Conservation (phyloP, 2,329 filamentous ascomycete species). For the Colletotrichum shisoi region DNA sequence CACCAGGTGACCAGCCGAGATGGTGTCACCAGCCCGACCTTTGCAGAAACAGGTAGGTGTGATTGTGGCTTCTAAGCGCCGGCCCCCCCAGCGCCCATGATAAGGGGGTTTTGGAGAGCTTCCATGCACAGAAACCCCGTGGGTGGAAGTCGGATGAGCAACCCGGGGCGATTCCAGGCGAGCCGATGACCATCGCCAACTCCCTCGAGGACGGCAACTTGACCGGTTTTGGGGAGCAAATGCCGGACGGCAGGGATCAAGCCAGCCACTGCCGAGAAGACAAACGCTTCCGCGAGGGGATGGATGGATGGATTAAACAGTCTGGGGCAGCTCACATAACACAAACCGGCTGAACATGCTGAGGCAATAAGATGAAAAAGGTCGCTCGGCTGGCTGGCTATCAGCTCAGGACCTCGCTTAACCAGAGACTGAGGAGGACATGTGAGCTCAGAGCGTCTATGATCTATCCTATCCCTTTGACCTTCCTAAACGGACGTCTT, state of each 20-base stretch:
- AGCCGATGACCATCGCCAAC: neutral
- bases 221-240: neutral
- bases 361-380: neutral
- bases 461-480: constrained; percentile 13
- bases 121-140: neutral
- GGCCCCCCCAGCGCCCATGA: constrained; percentile 14
- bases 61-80: constrained; percentile 23
- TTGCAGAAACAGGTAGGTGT: constrained; percentile 38
- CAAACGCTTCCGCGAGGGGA: neutral
- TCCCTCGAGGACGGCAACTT: constrained; percentile 1
- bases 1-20: neutral
- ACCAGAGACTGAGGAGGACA: neutral
- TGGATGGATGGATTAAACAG: constrained; percentile 3
- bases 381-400: neutral
- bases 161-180: neutral
- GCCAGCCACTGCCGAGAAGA: constrained; percentile 23
- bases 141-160: neutral
- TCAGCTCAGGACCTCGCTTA: constrained; percentile 3
- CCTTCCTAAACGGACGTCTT: constrained; percentile 21
- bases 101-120: neutral
- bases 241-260: neutral
- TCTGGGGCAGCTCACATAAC: neutral
- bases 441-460: neutral
- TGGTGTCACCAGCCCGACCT: constrained; percentile 15
- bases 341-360: neutral